Percentiles rank a stretch among this genome's conserved stretches.
Conservation (phyloP, 805 yeast genomes). For the Groenewaldozyma tartarivorans region DNA sequence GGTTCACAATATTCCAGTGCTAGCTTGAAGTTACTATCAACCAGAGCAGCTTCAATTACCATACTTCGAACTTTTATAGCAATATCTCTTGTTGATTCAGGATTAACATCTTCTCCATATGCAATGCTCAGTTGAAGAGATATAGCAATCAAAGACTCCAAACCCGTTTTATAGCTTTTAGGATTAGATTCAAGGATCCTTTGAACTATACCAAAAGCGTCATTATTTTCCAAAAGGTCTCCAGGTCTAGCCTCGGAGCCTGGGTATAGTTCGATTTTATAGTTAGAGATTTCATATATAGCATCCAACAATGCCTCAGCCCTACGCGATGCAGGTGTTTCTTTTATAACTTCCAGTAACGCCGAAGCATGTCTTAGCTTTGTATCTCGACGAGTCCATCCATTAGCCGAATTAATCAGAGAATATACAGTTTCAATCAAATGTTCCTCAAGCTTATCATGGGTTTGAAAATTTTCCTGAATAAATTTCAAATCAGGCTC, state of each 20-base stretch:
- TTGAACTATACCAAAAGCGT: slow-evolving; percentile 21
- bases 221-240: slow-evolving; percentile 17
- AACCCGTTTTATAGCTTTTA: slow-evolving; percentile 21
- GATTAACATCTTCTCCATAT: slow-evolving; percentile 6
- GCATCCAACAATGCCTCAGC: slow-evolving; percentile 21
- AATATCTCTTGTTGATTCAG: slow-evolving; percentile 6
- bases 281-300: slow-evolving; percentile 21
- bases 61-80: slow-evolving; percentile 22
- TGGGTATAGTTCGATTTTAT: slow-evolving; percentile 21
- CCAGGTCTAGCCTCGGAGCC: slow-evolving; percentile 22
- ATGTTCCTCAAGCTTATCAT: slow-evolving; percentile 5
- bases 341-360: not conserved
- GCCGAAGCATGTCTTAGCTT: not conserved
- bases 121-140: not conserved
- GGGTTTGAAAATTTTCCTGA: slow-evolving; percentile 1
- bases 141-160: slow-evolving; percentile 6
- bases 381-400: not conserved
- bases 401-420: slow-evolving; percentile 27
- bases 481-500: slow-evolving; percentile 19
- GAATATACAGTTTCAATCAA: slow-evolving; percentile 29
- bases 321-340: slow-evolving; percentile 3
- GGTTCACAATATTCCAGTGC: slow-evolving; percentile 36
- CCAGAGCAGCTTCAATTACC: slow-evolving; percentile 61
- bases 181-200: slow-evolving; percentile 24
- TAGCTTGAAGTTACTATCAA: slow-evolving; percentile 48